Base-by-base conservation (phyloP, 2,329 filamentous ascomycete species). In the Penicillium sp. region DNA sequence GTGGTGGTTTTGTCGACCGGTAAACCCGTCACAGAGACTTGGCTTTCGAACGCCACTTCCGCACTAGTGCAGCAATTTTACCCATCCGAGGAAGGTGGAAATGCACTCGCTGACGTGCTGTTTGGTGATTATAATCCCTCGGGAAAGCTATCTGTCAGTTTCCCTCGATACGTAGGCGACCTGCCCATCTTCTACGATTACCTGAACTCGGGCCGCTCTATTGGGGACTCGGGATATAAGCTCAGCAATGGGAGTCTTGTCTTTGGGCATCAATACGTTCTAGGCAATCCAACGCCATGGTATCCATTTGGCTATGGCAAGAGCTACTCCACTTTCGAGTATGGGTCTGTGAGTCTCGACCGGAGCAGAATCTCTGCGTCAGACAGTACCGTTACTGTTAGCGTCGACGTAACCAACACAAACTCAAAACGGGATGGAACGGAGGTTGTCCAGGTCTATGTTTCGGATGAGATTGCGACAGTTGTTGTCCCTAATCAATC, bases 21-120 rank as follows among this genome's bases (percentile, higher is more conserved):
- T 42, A 90, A 89, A 65, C 87, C 87, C 3, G 74, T 90, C 52
- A 87, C 86, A 0, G 86, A 89, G 67, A 79, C 84, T 4, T 90
- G 87, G 87, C 86, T 90, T 65, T 84, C 84, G 0, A 76, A 81
- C 29, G 77, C 79, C 24, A 85, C 87, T 0, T 76, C 83, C 0
- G 86, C 85, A 0, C 78, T 90, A 0, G 74, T 90, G 0, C 87
- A 90, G 65, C 86, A 89, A 68, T 90, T 90, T 71, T 90, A 90
- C 62, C 85, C 85, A 6, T 85, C 84, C 0, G 85, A 89, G 62
- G 76, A 88, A 71, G 85, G 85, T 23, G 85, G 86, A 0, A 74
- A 84, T 53, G 85, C 85, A 1, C 76, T 88, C 1, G 85, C 86
- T 0, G 84, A 87, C 56, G 76, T 88, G 28, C 75, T 88, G 1